A percentile compares a stretch with the other conserved stretches of the same genome.
Conservation (phyloP, 2,329 filamentous ascomycete genomes). For the Beauveria sp. region DNA sequence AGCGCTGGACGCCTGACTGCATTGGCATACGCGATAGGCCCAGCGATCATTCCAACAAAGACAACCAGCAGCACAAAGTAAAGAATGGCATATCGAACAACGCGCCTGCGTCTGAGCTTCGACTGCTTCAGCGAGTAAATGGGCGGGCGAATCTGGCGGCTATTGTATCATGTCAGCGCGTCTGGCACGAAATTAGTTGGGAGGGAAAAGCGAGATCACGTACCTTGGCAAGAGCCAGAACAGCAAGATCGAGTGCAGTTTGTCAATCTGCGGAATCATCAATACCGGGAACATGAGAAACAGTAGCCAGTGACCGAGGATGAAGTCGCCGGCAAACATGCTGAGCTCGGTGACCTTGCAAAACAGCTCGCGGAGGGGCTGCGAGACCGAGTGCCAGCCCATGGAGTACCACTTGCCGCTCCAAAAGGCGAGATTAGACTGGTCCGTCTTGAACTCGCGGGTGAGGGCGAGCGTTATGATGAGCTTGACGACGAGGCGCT, state of each 20-base stretch:
- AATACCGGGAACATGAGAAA: constrained; percentile 89
- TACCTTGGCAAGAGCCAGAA: constrained; percentile 99
- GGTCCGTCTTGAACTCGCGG: constrained; percentile 91
- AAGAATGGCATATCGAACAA: constrained; percentile 85
- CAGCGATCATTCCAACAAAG: constrained; percentile 74
- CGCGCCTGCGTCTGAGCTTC: constrained; percentile 84
- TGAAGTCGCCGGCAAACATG: constrained; percentile 91
- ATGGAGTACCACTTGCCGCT: constrained; percentile 99
- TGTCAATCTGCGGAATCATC: constrained; percentile 82
- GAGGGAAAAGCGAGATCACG: constrained; percentile 28
- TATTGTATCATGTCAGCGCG: constrained; percentile 27
- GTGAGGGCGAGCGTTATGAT: constrained; percentile 82
- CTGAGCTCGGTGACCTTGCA: constrained; percentile 98
- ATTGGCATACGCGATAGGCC: constrained; percentile 47
- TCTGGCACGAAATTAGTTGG: neutral
- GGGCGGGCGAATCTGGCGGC: constrained; percentile 94
- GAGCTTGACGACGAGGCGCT: constrained; percentile 91
- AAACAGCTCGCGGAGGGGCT: constrained; percentile 92
- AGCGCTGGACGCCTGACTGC: no score
- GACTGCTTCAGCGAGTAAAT: constrained; percentile 99
- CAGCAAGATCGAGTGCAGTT: constrained; percentile 92
- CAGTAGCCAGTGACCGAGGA: constrained; percentile 81
- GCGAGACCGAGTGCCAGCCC: constrained; percentile 94
- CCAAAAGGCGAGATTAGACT: constrained; percentile 98
- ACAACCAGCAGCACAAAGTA: constrained; percentile 83